Evolutionary conservation across 31 red algal genomes (phyloP).

Genomic region (Porphyra umbilicalis): DNA sequence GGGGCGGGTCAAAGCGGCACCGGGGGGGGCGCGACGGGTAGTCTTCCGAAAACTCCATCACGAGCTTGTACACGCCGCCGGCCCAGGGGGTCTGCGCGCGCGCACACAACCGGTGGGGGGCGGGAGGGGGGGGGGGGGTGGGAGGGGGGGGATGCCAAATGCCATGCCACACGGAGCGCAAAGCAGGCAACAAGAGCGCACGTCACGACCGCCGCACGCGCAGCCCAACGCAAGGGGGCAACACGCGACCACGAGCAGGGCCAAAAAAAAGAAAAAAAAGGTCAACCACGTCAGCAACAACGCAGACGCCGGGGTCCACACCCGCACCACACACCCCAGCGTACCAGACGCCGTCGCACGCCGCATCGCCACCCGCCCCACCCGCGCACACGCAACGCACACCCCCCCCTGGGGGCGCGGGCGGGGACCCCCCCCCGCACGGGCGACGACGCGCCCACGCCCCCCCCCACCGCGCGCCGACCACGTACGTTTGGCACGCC

Average conservation of each 20-base stretch:
- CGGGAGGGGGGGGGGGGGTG: neutral
- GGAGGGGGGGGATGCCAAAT: too few species aligned
- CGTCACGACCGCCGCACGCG: neutral
- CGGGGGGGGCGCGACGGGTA: conserved; percentile 85
- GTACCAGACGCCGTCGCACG: too few species aligned
- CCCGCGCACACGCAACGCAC: too few species aligned
- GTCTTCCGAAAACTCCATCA: conserved; percentile 81
- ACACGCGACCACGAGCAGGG: neutral
- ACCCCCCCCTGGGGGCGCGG: too few species aligned
- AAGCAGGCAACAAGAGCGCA: neutral
- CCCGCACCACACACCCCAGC: too few species aligned
- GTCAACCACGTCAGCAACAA: too few species aligned
- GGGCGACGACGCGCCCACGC: neutral
- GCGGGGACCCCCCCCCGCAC: too few species aligned
- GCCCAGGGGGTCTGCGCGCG: conserved; percentile 55
- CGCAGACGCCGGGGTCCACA: too few species aligned
- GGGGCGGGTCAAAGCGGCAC: conserved; percentile 83
- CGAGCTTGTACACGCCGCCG: conserved; percentile 75
- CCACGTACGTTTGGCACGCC: conserved; percentile 84
- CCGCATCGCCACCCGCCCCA: too few species aligned
- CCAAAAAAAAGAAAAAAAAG: neutral
- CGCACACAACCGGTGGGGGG: neutral
- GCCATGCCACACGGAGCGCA: neutral
- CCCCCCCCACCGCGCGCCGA: neutral
- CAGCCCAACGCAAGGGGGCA: neutral